These are phyloP conservation scores for Septoria petroselini DNA, from an alignment of 2,329 filamentous ascomycete species.

Conservation along the genomic window DNA sequence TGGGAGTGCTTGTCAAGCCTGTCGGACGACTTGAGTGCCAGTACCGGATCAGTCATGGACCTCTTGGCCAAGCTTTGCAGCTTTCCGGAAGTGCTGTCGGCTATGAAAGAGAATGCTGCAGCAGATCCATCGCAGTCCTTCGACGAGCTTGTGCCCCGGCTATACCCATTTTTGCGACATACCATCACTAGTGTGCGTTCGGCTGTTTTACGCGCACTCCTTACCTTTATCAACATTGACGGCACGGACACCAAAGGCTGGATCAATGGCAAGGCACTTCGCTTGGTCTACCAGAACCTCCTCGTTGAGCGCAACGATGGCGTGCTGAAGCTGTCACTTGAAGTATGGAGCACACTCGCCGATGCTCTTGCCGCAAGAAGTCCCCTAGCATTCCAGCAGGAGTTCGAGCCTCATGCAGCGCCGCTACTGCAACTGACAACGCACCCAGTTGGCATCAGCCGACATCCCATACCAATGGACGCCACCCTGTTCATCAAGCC, in stretches of 20 bases:
- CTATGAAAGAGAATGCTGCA: conserved; percentile 87
- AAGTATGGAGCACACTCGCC: conserved; percentile 81
- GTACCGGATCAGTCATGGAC: conserved; percentile 98
- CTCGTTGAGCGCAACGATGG: conserved; percentile 85
- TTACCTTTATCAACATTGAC: conserved; percentile 88
- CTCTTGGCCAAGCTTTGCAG: conserved; percentile 91
- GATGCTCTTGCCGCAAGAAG: conserved; percentile 61
- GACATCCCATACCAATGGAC: conserved; percentile 91
- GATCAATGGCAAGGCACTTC: conserved; percentile 84
- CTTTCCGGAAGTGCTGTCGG: conserved; percentile 85
- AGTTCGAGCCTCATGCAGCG: conserved; percentile 72
- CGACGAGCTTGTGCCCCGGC: conserved; percentile 81
- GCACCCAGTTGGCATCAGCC: conserved; percentile 86
- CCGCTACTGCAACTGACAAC: conserved; percentile 81
- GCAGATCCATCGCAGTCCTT: conserved; percentile 86
- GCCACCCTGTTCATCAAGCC: conserved; percentile 84
- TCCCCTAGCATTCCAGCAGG: conserved; percentile 62
- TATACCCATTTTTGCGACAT: conserved; percentile 94
- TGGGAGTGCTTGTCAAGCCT: conserved; percentile 96
- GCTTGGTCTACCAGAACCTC: conserved; percentile 91
- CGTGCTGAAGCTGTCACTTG: conserved; percentile 76
- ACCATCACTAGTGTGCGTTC: conserved; percentile 95
- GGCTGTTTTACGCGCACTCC: conserved; percentile 84
- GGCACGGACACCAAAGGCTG: conserved; percentile 77
- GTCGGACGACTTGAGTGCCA: conserved; percentile 95